Evolutionary conservation across 1,284 basidiomycete species (phyloP).

Genomic region (Meira nashicola): DNA sequence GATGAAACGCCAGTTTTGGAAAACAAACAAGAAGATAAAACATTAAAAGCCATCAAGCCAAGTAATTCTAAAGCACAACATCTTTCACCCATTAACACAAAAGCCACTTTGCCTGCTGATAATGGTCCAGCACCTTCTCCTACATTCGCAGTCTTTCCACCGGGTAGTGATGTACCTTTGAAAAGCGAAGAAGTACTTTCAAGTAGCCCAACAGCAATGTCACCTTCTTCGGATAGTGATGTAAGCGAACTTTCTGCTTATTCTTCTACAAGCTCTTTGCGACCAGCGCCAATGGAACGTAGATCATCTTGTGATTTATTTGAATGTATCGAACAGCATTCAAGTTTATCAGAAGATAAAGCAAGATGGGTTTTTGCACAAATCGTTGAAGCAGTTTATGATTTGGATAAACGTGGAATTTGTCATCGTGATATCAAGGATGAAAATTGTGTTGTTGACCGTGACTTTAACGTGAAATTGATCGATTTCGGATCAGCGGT

Average conservation of each 20-base stretch:
- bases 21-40: background rate
- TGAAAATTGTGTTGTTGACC: slow-evolving; percentile 78
- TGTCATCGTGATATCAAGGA: slow-evolving; percentile 90
- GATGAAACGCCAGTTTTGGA: background rate
- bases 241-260: background rate
- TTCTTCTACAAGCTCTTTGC: slow-evolving; percentile 8
- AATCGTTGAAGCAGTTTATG: slow-evolving; percentile 75
- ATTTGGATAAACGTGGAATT: slow-evolving; percentile 71
- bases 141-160: slow-evolving; percentile 13
- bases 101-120: background rate
- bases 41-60: background rate
- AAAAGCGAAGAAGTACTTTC: background rate
- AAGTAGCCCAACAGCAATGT: background rate
- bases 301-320: slow-evolving; percentile 83
- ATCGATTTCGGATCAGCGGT: slow-evolving; percentile 89
- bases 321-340: slow-evolving; percentile 85
- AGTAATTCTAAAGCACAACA: background rate
- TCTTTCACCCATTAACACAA: background rate
- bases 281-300: slow-evolving; percentile 58
- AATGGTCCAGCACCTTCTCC: slow-evolving; percentile 1
- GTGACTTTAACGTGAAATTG: slow-evolving; percentile 65
- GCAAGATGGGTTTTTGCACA: slow-evolving; percentile 79
- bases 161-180: slow-evolving; percentile 12
- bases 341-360: slow-evolving; percentile 70
- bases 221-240: background rate